Evolutionary conservation across 371 early-diverging fungal genomes (phyloP), one percentile per base, ranked within the genome.

Genomic region (Rhizopus arrhizus): DNA sequence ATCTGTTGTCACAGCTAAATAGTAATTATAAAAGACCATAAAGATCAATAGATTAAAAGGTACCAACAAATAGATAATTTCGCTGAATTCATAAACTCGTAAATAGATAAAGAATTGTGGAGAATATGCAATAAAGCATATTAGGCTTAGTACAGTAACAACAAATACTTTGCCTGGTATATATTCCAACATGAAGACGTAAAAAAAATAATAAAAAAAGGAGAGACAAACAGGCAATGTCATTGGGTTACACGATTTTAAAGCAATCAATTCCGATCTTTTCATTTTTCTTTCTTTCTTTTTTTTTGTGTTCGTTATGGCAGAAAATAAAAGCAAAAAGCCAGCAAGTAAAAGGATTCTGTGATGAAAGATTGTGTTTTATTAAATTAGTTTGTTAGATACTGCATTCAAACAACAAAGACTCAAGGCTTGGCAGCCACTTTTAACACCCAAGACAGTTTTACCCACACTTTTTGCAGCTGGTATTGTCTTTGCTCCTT

Each of bases 381-480:
- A 56, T 5, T 33, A 35, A 35, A 40, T 32, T 33, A 13, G 2
- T 29, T 48, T 22, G 9, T 29, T 70, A 87, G 86, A 94, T 77
- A 92, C 92, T 45, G 93, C 95, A 6, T 94, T 94, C 72, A 93
- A 92, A 74, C 95, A 95, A 75, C 95, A 95, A 69, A 86, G 95
- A 31, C 85, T 95, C 64, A 91, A 90, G 72, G 91, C 95, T 16
- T 95, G 93, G 94, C 94, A 95, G 74, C 95, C 95, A 6, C 80
- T 95, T 15, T 80, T 95, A 47, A 95, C 95, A 15, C 95, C 95
- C 40, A 90, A 90, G 70, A 87, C 90, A 40, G 95, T 94, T 3
- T 68, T 95, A 12, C 95, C 94, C 2, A 87, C 91, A n/a, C 85
- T 94, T 54, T 92, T 94, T 72, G 73, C 86, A 31, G 82, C 93